A percentile compares a stretch with the other conserved stretches of the same genome.
phyloP scores from a whole-genome alignment of 2,329 filamentous ascomycete genomes.

The Chaetomiaceae sp. region DNA sequence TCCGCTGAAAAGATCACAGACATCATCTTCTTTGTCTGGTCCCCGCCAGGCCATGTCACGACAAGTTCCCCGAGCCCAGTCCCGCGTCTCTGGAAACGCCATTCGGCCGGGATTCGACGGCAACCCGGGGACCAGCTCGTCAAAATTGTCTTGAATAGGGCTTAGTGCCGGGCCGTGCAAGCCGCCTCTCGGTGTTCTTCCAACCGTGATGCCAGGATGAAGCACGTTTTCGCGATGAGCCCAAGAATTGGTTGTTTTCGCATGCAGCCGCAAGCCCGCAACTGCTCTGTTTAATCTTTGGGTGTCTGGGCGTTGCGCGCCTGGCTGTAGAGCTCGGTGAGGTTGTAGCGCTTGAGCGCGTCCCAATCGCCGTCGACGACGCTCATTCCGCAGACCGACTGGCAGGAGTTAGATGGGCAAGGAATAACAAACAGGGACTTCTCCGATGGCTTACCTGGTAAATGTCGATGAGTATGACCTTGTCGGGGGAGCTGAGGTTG shows the following conservation, averaged over 20 bases:
- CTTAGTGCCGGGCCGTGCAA: constrained; percentile 24
- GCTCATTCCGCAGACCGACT: constrained; percentile 69
- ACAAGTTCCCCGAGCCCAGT: neutral
- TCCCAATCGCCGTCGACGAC: constrained; percentile 74
- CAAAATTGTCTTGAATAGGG: constrained; percentile 29
- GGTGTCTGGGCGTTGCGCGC: constrained; percentile 18
- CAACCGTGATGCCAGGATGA: constrained; percentile 9
- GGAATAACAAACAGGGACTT: neutral
- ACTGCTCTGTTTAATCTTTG: neutral
- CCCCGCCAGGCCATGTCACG: too few species aligned
- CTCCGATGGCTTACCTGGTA: constrained; percentile 58
- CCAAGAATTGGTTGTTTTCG: too few species aligned
- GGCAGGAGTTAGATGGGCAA: constrained; percentile 9
- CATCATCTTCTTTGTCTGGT: too few species aligned
- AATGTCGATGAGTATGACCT: constrained; percentile 74
- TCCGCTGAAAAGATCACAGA: too few species aligned
- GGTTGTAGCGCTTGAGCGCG: constrained; percentile 69
- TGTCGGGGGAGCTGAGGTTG: constrained; percentile 71
- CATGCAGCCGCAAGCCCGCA: too few species aligned
- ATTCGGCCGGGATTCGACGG: neutral
- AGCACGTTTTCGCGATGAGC: neutral
- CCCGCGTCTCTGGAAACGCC: constrained; percentile 9
- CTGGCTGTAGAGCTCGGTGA: constrained; percentile 64
- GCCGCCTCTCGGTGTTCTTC: constrained; percentile 17
- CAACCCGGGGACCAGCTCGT: constrained; percentile 18